Conservation (phyloP, 345 rosid genomes). For the Populus simonii region DNA sequence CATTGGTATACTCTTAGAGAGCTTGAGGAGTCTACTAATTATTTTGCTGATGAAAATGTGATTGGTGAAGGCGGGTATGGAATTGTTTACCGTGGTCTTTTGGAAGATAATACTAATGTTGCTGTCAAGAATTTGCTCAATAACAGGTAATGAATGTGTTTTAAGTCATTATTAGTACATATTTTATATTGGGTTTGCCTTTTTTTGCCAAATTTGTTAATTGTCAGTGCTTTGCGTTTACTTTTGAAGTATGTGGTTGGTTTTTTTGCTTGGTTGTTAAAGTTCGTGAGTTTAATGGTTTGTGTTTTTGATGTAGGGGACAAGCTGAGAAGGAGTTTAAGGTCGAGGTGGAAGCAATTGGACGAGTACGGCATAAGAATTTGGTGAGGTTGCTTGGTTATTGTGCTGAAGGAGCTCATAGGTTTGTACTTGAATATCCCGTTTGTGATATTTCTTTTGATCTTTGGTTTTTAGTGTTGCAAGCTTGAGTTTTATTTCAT, state of each 20-base stretch:
- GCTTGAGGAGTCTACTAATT: slow-evolving; percentile 77
- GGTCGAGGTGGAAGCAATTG: slow-evolving; percentile 97
- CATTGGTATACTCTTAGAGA: slow-evolving; percentile 95
- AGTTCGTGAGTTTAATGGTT: background rate
- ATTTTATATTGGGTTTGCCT: too few species aligned
- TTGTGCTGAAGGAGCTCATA: slow-evolving; percentile 96
- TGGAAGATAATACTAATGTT: slow-evolving; percentile 59
- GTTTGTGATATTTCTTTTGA: background rate
- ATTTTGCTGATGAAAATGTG: slow-evolving; percentile 71
- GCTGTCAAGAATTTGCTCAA: slow-evolving; percentile 91
- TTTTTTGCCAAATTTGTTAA: too few species aligned
- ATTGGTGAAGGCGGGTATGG: slow-evolving; percentile 99
- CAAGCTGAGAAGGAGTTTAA: slow-evolving; percentile 98
- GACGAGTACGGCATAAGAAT: slow-evolving; percentile 91
- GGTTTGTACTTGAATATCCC: slow-evolving; percentile 32
- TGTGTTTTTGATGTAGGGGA: slow-evolving; percentile 44
- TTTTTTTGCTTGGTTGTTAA: background rate
- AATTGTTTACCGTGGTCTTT: slow-evolving; percentile 77
- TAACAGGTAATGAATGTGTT: slow-evolving; percentile 48
- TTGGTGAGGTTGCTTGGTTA: slow-evolving; percentile 92
- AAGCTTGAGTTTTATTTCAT: slow-evolving; percentile 1
- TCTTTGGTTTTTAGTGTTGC: background rate
- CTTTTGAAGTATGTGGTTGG: background rate
- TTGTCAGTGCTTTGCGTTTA: background rate
- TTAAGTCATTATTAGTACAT: background rate